A percentile compares a stretch with the other conserved stretches of the same genome.
Conservation (phyloP, 257 asterid species). For the Solanum chilense region DNA sequence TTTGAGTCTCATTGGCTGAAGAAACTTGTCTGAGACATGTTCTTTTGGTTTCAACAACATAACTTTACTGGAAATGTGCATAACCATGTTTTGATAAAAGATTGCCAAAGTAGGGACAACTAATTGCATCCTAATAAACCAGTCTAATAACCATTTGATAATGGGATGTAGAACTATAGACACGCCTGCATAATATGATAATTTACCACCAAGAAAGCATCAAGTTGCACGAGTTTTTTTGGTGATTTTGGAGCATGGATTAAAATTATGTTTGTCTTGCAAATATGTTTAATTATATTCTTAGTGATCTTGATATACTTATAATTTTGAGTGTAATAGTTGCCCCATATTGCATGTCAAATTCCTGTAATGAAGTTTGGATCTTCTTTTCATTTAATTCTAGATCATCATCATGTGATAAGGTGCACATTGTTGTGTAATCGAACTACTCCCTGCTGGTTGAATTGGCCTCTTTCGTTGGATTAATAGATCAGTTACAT, state of each 20-base stretch:
- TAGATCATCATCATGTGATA: neutral
- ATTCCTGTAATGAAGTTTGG: neutral
- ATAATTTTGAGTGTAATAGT: neutral
- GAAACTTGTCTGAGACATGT: neutral
- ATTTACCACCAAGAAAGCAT: neutral
- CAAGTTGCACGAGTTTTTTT: neutral
- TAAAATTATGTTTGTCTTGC: neutral
- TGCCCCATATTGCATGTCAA: neutral
- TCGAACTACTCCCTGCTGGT: neutral
- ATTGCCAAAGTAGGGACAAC: neutral
- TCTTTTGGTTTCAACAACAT: neutral
- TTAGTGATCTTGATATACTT: neutral
- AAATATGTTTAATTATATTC: too few species aligned
- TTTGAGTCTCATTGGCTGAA: neutral
- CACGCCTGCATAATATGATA: neutral
- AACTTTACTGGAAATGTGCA: neutral
- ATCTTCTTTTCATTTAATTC: neutral
- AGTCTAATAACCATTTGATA: neutral
- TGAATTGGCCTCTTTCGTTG: neutral
- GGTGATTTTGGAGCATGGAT: neutral
- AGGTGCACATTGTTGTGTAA: neutral
- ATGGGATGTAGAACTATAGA: neutral
- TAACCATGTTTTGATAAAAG: neutral
- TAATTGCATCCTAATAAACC: neutral
- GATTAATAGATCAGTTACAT: neutral